phyloP scores from a whole-genome alignment of 1,139 yeast species.

The Yamadazyma diddensiae region DNA sequence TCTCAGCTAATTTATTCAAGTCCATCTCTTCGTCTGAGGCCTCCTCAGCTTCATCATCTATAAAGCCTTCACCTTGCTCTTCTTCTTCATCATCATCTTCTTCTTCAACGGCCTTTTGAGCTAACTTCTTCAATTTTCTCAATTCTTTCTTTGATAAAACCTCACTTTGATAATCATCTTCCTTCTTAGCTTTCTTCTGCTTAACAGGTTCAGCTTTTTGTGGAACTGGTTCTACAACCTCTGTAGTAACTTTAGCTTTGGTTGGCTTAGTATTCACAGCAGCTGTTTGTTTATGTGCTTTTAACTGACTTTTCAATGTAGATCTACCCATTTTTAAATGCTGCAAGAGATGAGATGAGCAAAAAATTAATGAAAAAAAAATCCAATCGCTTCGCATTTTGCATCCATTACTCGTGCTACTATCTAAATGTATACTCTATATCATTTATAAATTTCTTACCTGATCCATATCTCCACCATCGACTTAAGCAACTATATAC shows the following conservation, averaged over 20 bases:
- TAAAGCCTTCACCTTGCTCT: conserved; percentile 22
- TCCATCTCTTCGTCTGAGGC: conserved; percentile 41
- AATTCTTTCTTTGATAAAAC: conserved; percentile 60
- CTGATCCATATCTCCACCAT: conserved; percentile 82
- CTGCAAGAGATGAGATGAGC: conserved; percentile 15
- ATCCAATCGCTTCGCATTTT: conserved; percentile 5
- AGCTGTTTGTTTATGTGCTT: conserved; percentile 27
- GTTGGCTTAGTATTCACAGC: conserved; percentile 24
- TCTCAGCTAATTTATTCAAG: conserved; percentile 55
- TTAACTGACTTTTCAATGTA: conserved; percentile 33
- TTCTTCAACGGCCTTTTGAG: conserved; percentile 20
- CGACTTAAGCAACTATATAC: conserved; percentile 72
- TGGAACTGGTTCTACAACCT: conserved; percentile 10
- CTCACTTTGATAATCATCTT: conserved; percentile 44
- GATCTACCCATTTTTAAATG: conserved; percentile 32
- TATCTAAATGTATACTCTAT: conserved; percentile 15
- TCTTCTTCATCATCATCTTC: conserved; percentile 22
- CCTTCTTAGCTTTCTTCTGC: conserved; percentile 15
- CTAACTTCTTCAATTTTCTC: conserved; percentile 57
- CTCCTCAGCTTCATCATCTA: conserved; percentile 26
- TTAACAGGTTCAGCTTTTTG: conserved; percentile 9
- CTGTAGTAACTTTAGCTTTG: conserved; percentile 18
- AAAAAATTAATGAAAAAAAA: conserved; percentile 7
- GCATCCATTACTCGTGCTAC: conserved; percentile 1
- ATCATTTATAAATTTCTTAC: conserved; percentile 48